Percentiles rank a stretch among this genome's conserved stretches.
Conservation (phyloP, 2,329 filamentous ascomycete species). For the Xylaria sp. region DNA sequence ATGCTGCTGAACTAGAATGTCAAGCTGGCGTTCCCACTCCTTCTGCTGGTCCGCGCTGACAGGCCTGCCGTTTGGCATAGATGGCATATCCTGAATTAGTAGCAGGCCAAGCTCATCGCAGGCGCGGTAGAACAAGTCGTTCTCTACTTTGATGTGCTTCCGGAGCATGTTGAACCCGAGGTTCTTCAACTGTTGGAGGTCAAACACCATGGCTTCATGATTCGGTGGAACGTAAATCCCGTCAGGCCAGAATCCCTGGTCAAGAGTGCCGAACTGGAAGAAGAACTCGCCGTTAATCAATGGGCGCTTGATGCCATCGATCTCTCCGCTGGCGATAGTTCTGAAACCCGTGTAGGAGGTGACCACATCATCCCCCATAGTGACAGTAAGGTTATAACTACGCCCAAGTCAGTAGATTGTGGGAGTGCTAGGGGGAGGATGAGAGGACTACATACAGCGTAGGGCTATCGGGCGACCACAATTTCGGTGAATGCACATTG, state of each 20-base stretch:
- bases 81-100: constrained; percentile 79
- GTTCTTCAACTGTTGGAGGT: constrained; percentile 71
- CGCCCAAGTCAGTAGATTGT: neutral
- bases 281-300: constrained; percentile 75
- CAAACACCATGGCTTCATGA: constrained; percentile 74
- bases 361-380: constrained; percentile 62
- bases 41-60: constrained; percentile 59
- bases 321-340: constrained; percentile 66
- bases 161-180: constrained; percentile 77
- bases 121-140: constrained; percentile 73
- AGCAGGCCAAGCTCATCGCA: constrained; percentile 74
- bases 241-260: constrained; percentile 79
- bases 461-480: constrained; percentile 74
- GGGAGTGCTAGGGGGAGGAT: neutral
- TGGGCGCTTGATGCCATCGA: constrained; percentile 70
- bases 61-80: constrained; percentile 54
- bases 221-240: constrained; percentile 74
- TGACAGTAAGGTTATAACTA: constrained; percentile 68
- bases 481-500: constrained; percentile 62
- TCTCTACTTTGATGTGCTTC: constrained; percentile 68
- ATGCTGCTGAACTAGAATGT: constrained; percentile 70
- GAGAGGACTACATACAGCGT: constrained; percentile 61
- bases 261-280: constrained; percentile 75
- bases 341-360: constrained; percentile 76
- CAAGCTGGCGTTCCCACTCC: constrained; percentile 68